These are phyloP conservation scores for Dorcoceras hygrometricum DNA, from an alignment of 257 asterid genomes.

Conservation along the genomic window DNA sequence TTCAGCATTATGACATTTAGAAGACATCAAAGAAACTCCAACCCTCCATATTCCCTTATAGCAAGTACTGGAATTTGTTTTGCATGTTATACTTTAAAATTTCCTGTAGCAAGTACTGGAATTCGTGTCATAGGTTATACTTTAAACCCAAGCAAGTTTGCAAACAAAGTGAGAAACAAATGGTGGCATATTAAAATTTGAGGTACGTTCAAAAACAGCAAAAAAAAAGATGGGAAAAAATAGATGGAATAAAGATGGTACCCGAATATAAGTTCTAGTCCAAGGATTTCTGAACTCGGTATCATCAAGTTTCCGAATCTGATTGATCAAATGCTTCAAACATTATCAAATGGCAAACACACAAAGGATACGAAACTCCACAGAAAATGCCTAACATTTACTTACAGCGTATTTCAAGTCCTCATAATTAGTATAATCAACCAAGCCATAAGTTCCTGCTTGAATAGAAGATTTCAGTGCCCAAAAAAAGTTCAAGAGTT, in stretches of 20 bases:
- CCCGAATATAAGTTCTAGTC: conserved; percentile 91
- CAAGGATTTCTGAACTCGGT: conserved; percentile 94
- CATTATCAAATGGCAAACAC: background rate
- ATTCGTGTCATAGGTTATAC: too few species aligned
- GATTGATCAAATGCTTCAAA: conserved; percentile 19
- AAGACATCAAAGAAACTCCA: background rate
- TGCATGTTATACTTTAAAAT: too few species aligned
- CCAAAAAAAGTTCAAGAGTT: conserved; percentile 11
- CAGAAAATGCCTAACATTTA: conserved; percentile 11
- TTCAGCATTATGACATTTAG: background rate
- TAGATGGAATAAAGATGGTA: conserved; percentile 19
- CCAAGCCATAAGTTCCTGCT: conserved; percentile 94
- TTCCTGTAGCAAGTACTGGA: too few species aligned
- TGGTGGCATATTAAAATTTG: background rate
- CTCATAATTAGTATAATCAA: conserved; percentile 85
- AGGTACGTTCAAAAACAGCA: background rate
- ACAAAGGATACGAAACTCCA: too few species aligned
- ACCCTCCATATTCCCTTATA: too few species aligned
- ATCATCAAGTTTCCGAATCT: conserved; percentile 96
- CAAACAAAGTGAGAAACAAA: too few species aligned
- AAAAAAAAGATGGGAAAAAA: background rate
- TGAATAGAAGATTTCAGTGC: background rate
- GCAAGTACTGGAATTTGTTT: too few species aligned
- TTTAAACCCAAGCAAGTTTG: too few species aligned
- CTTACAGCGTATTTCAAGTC: conserved; percentile 99